A percentile compares a stretch with the other conserved stretches of the same genome.
These are phyloP conservation scores for Skeletonema potamos DNA, from an alignment of 108 stramenopile genomes.

Conservation along the genomic window DNA sequence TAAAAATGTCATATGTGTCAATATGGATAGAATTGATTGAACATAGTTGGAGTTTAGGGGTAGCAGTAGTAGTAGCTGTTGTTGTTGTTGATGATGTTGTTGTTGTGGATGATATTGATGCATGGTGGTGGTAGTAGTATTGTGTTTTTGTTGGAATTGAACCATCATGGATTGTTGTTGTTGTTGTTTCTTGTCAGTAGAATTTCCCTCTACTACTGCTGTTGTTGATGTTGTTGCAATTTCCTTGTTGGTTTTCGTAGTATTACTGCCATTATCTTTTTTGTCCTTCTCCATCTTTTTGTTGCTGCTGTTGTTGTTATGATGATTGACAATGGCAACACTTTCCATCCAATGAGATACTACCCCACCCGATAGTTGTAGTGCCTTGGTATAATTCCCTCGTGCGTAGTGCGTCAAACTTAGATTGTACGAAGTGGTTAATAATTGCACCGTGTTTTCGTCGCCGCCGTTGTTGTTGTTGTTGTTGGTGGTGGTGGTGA, in stretches of 20 bases:
- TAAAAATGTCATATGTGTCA: conserved; percentile 24
- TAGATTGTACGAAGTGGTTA: conserved; percentile 15
- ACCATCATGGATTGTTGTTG: background rate
- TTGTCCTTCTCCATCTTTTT: background rate
- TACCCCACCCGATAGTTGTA: background rate
- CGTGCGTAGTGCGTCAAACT: conserved; percentile 7
- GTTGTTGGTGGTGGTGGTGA: background rate
- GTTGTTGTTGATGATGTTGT: background rate
- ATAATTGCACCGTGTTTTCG: conserved; percentile 3
- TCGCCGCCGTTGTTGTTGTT: background rate
- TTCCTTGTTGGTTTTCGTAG: too few species aligned
- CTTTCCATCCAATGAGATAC: background rate
- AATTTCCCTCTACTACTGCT: too few species aligned
- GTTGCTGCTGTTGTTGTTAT: background rate
- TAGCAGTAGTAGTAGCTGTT: background rate
- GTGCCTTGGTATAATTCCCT: background rate
- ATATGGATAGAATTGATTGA: background rate
- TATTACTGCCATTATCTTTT: too few species aligned
- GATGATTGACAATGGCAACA: background rate
- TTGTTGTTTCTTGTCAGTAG: too few species aligned
- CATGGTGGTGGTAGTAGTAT: too few species aligned
- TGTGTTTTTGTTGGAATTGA: too few species aligned
- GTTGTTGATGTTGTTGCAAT: too few species aligned
- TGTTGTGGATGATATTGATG: too few species aligned
- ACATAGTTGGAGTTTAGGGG: background rate